Conservation (phyloP, 257 asterid genomes). For the Fraxinus cuspidata region DNA sequence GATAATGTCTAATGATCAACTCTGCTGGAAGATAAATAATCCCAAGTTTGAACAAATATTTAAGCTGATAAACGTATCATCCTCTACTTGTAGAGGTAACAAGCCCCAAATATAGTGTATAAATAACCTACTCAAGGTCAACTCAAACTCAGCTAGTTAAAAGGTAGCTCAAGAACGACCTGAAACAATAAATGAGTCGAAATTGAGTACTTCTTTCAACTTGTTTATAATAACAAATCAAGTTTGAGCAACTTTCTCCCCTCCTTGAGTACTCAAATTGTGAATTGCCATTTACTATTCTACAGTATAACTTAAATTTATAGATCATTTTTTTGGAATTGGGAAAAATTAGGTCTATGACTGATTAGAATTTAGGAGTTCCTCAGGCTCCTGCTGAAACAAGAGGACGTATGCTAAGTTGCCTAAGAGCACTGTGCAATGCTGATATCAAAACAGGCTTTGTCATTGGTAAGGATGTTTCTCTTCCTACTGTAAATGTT, state of each 20-base stretch:
- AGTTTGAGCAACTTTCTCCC: background rate
- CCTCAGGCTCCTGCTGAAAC: constrained; percentile 47
- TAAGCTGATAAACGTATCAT: background rate
- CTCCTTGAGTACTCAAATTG: background rate
- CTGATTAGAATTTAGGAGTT: constrained; percentile 8
- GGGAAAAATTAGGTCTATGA: background rate
- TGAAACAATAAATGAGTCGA: background rate
- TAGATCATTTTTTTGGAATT: background rate
- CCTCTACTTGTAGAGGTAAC: background rate
- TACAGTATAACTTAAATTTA: background rate
- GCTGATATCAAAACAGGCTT: constrained; percentile 46
- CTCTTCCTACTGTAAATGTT: constrained; percentile 43
- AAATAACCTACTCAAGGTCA: background rate
- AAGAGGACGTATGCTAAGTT: constrained; percentile 32
- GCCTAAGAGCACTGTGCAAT: constrained; percentile 51
- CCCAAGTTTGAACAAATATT: background rate
- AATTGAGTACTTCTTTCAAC: background rate
- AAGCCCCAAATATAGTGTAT: background rate
- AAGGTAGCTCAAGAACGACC: background rate
- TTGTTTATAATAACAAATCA: background rate
- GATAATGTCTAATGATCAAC: background rate
- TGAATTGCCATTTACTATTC: background rate
- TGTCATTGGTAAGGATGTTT: constrained; percentile 42
- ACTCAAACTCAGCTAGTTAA: background rate
- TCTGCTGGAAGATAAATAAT: background rate